Percentiles rank a stretch among this genome's conserved stretches.
Conservation (phyloP, 805 yeast species). For the Lipomyces sp. region DNA sequence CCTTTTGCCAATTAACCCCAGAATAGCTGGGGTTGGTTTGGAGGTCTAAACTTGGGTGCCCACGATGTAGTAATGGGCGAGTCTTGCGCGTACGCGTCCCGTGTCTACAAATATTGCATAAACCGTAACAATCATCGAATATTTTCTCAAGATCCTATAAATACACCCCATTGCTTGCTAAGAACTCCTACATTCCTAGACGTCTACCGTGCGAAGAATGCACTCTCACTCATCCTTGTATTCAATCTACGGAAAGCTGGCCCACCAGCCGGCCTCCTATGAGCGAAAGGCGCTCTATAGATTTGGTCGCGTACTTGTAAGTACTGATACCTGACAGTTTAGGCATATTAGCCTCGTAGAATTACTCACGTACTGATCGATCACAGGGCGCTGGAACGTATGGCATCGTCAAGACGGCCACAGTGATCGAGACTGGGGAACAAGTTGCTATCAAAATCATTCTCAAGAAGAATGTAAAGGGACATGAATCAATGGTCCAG, state of each 20-base stretch:
- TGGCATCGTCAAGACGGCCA: slow-evolving; percentile 87
- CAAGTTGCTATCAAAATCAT: slow-evolving; percentile 91
- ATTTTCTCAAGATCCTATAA: background rate
- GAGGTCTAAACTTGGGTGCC: no score
- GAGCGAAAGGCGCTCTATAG: slow-evolving; percentile 29
- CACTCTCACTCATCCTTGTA: slow-evolving; percentile 5
- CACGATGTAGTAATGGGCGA: no score
- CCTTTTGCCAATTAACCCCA: background rate
- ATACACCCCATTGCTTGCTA: background rate
- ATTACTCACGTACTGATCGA: background rate
- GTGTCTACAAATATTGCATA: background rate
- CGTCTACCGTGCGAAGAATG: background rate
- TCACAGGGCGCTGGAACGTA: slow-evolving; percentile 85
- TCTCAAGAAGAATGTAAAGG: slow-evolving; percentile 79
- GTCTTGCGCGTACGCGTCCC: no score
- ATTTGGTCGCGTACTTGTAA: slow-evolving; percentile 31
- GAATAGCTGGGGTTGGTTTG: background rate
- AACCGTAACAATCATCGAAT: background rate
- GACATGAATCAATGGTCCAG: slow-evolving; percentile 73
- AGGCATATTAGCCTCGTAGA: background rate
- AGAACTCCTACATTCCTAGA: background rate
- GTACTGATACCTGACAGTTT: background rate
- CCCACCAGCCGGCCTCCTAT: slow-evolving; percentile 34
- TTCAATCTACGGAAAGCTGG: slow-evolving; percentile 34
- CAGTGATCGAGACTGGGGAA: slow-evolving; percentile 56